phyloP scores from a whole-genome alignment of 2,329 filamentous ascomycete genomes.

The Neurospora sp. region DNA sequence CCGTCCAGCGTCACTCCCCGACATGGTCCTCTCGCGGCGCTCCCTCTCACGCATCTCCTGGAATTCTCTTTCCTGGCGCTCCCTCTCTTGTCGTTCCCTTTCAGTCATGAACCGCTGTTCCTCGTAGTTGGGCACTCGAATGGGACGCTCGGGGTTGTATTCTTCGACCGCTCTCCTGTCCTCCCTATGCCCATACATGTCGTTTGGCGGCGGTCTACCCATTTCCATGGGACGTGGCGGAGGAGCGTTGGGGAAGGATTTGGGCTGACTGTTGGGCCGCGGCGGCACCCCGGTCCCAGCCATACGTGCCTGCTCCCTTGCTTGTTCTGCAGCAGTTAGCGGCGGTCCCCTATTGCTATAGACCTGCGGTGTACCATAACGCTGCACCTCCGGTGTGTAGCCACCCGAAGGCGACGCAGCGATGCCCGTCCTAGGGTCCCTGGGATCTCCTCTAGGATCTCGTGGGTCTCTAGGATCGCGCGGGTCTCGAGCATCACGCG shows the following conservation, averaged over 20 bases:
- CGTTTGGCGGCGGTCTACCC: constrained; percentile 29
- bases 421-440: constrained; percentile 31
- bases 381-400: constrained; percentile 48
- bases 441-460: neutral
- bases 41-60: constrained; percentile 27
- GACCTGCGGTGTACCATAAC: constrained; percentile 49
- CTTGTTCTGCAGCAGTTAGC: constrained; percentile 34
- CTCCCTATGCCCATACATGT: constrained; percentile 40
- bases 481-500: constrained; percentile 21
- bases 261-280: constrained; percentile 42
- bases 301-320: constrained; percentile 28
- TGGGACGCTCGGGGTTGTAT: constrained; percentile 42
- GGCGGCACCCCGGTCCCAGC: constrained; percentile 29
- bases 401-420: constrained; percentile 39
- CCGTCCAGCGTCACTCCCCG: constrained; percentile 35
- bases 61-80: constrained; percentile 30
- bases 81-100: constrained; percentile 28
- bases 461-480: constrained; percentile 1
- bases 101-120: constrained; percentile 42
- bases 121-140: constrained; percentile 38
- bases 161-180: constrained; percentile 35
- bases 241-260: constrained; percentile 33
- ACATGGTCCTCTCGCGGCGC: constrained; percentile 35
- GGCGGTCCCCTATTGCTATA: constrained; percentile 43
- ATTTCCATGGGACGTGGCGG: constrained; percentile 37